These are phyloP conservation scores for Strobilomyces echinocephalus DNA, from an alignment of 768 basidiomycete genomes.

Conservation along the genomic window DNA sequence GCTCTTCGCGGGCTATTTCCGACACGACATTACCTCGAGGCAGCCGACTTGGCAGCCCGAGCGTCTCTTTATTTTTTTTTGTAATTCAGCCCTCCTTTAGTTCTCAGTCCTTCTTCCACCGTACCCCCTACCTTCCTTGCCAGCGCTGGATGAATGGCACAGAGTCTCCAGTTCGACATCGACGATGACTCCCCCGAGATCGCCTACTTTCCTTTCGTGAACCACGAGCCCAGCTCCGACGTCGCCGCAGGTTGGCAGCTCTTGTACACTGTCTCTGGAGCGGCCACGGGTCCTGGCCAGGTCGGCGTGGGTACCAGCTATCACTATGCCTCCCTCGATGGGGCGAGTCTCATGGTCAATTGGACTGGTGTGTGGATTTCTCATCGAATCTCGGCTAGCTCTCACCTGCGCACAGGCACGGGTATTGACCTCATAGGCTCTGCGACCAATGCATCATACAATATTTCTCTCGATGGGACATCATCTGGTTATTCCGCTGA, in stretches of 20 bases:
- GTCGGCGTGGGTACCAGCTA: conserved; percentile 52
- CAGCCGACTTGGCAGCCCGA: conserved; percentile 16
- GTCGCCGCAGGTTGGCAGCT: conserved; percentile 64
- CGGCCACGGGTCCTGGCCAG: conserved; percentile 37
- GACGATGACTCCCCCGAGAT: conserved; percentile 66
- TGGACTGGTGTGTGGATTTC: conserved; percentile 54
- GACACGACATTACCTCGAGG: conserved; percentile 31
- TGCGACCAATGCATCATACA: conserved; percentile 40
- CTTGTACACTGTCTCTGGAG: conserved; percentile 50
- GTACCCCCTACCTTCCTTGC: not conserved
- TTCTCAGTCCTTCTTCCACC: conserved; percentile 11
- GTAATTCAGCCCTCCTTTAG: not conserved
- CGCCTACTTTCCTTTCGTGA: conserved; percentile 54
- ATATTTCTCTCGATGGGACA: conserved; percentile 49
- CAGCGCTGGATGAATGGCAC: conserved; percentile 33
- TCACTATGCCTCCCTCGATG: conserved; percentile 59
- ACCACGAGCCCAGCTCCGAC: conserved; percentile 48
- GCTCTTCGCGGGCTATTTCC: conserved; percentile 16
- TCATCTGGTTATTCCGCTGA: conserved; percentile 24
- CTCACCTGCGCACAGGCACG: conserved; percentile 44
- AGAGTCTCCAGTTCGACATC: conserved; percentile 39
- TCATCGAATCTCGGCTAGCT: not conserved
- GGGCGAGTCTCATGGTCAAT: conserved; percentile 49
- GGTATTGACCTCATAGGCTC: conserved; percentile 59
- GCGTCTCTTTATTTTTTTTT: conserved; percentile 18